Percentiles rank a stretch among this genome's conserved stretches.
Conservation (phyloP, 2,329 filamentous ascomycete species). For the Blastomyces percursus region DNA sequence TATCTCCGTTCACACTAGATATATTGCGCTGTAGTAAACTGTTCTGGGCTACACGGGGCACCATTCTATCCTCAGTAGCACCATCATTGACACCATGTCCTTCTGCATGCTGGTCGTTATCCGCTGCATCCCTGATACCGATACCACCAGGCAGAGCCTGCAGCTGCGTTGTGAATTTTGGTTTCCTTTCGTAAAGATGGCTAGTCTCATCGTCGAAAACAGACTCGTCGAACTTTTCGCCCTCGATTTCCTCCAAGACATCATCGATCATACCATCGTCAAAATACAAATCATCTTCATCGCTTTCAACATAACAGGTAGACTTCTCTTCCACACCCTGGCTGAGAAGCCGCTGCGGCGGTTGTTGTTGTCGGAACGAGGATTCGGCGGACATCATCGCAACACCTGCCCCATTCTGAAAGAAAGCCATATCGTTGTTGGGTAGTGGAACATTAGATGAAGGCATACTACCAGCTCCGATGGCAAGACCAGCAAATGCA, state of each 20-base stretch:
- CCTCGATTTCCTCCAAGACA: conserved; percentile 22
- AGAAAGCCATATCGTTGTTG: background rate
- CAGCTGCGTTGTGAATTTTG: conserved; percentile 8
- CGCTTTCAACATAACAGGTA: conserved; percentile 5
- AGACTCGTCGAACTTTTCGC: conserved; percentile 36
- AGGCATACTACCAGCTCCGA: background rate
- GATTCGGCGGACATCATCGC: background rate
- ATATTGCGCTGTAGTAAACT: background rate
- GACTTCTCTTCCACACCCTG: background rate
- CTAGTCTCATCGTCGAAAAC: conserved; percentile 39
- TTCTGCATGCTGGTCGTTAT: background rate
- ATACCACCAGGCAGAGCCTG: background rate
- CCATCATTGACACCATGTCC: background rate
- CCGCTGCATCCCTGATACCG: background rate
- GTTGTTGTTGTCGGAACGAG: background rate
- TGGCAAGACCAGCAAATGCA: background rate
- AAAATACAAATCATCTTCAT: conserved; percentile 35
- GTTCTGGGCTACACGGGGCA: background rate
- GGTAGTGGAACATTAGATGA: background rate
- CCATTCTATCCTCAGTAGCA: background rate
- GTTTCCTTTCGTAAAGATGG: conserved; percentile 33
- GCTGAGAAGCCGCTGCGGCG: background rate
- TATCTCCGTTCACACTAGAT: background rate
- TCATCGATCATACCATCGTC: conserved; percentile 37
- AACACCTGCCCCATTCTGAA: background rate